phyloP scores from a whole-genome alignment of 768 basidiomycete genomes.

The Xerocomellus intermedius region DNA sequence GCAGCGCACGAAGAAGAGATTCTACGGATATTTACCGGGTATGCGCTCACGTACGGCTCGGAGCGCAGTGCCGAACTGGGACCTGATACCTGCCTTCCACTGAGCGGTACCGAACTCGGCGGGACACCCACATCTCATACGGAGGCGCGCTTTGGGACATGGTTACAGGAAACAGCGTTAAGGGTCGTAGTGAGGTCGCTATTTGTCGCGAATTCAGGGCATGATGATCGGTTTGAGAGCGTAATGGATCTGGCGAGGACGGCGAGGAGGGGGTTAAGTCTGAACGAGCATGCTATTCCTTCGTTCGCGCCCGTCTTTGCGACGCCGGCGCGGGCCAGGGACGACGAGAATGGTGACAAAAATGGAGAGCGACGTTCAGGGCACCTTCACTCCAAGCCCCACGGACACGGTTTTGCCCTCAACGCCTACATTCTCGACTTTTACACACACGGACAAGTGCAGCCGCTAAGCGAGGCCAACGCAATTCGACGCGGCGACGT shows the following conservation, averaged over 20 bases:
- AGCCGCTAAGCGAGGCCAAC: conserved; percentile 49
- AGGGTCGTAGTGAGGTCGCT: conserved; percentile 47
- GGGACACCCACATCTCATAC: conserved; percentile 4
- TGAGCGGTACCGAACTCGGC: conserved; percentile 38
- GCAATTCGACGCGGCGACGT: conserved; percentile 59
- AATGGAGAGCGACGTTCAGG: background rate
- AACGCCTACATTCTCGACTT: conserved; percentile 73
- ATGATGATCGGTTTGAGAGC: conserved; percentile 50
- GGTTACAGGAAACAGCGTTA: conserved; percentile 41
- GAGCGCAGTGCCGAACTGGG: conserved; percentile 40
- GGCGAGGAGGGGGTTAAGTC: conserved; percentile 48
- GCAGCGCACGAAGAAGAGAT: conserved; percentile 48
- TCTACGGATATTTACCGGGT: conserved; percentile 52
- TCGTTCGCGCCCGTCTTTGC: conserved; percentile 41
- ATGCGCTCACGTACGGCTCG: conserved; percentile 49
- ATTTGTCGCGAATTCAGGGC: conserved; percentile 70
- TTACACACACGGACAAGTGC: conserved; percentile 60
- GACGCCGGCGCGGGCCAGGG: conserved; percentile 19
- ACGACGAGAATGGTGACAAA: background rate
- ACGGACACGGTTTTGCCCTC: conserved; percentile 31
- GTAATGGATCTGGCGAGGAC: conserved; percentile 54
- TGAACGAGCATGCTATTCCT: conserved; percentile 62
- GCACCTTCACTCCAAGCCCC: background rate
- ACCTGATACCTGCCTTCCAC: conserved; percentile 45
- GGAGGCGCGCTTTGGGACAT: conserved; percentile 30